Conservation (phyloP, 805 yeast genomes). For the Saturnispora saitoi region DNA sequence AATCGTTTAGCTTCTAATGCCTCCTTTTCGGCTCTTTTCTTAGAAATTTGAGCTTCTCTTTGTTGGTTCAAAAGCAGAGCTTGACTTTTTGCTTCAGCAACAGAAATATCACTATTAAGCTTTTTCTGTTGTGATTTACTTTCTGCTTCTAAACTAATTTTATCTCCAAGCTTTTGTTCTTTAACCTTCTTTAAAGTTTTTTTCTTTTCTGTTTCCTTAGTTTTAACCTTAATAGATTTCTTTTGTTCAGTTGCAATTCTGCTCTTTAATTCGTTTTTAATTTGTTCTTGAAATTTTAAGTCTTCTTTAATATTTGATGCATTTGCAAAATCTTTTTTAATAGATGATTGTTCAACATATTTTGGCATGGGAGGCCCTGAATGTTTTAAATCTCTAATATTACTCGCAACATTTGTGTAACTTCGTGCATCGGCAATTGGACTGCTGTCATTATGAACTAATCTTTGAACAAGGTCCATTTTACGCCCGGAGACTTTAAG, state of each 20-base stretch:
- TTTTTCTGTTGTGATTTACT: neutral
- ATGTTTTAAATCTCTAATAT: neutral
- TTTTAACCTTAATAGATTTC: neutral
- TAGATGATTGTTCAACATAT: neutral
- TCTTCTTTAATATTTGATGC: neutral
- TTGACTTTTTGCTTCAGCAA: neutral
- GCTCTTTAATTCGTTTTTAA: conserved; percentile 1
- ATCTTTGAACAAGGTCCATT: conserved; percentile 41
- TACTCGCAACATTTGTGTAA: neutral
- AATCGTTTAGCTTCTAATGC: neutral
- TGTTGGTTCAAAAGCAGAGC: neutral
- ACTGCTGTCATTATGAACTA: conserved; percentile 14
- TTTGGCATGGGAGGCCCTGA: neutral
- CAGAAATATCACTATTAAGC: neutral
- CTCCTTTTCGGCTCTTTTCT: neutral
- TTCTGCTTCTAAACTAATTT: conserved; percentile 4
- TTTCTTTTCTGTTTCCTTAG: conserved; percentile 2
- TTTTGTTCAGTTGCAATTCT: conserved; percentile 5
- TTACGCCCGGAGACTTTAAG: conserved; percentile 55
- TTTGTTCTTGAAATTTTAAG: neutral
- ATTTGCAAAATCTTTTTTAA: neutral
- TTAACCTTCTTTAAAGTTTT: conserved; percentile 2
- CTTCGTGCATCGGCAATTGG: conserved; percentile 9
- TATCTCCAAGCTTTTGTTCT: conserved; percentile 6
- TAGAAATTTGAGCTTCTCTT: neutral